Evolutionary conservation across 768 basidiomycete species (phyloP), one percentile per base, ranked within the genome.

Genomic region (Tulasnella sp.): DNA sequence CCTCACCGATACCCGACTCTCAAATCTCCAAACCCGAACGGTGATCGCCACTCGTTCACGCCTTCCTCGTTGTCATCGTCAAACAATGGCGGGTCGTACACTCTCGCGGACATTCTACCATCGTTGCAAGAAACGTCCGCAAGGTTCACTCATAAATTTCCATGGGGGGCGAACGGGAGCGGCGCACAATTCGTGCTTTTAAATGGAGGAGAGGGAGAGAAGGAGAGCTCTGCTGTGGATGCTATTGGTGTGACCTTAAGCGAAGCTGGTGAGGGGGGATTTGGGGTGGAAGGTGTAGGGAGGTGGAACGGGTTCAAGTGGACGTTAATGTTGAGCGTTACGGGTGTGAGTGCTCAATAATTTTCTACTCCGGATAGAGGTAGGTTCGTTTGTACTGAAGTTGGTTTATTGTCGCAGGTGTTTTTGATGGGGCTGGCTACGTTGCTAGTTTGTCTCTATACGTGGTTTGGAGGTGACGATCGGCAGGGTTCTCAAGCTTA

Each of bases 301-400:
- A 81, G 83, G n/a, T 92, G 92, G 92, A 89, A 89, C 20, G 75
- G 78, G n/a, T 87, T 87, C 81, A 93, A 92, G 83, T 90, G 89
- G 89, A 86, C 85, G 37, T 83, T 92, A 57, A 81, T 91, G 23
- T 70, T 89, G 20, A 91, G 91, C 4, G 86, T 90, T 5, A 82
- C 84, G 35, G 85, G 86, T 10, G 87, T 92, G 67, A 81, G 83
- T 81, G 23, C 35, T 18, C 18, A 23, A 5, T 37, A 10, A 18
- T 70, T 57, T 35, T 20, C 40, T 26, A 57, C 15, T 51, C 3
- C 1, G 4, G 20, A 40, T 32, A 7, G 74, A 29, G 1, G 6
- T 57, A 40, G 11, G 40, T 13, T 40, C 40, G 11, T 40, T 9
- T 7, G 9, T 61, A 71, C 2, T 11, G 29, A 42, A 6, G 26